Percentiles rank a stretch among this genome's conserved stretches.
Evolutionary conservation across 2,329 filamentous ascomycete species (phyloP).

Genomic region (Colletotrichum tofieldiae): DNA sequence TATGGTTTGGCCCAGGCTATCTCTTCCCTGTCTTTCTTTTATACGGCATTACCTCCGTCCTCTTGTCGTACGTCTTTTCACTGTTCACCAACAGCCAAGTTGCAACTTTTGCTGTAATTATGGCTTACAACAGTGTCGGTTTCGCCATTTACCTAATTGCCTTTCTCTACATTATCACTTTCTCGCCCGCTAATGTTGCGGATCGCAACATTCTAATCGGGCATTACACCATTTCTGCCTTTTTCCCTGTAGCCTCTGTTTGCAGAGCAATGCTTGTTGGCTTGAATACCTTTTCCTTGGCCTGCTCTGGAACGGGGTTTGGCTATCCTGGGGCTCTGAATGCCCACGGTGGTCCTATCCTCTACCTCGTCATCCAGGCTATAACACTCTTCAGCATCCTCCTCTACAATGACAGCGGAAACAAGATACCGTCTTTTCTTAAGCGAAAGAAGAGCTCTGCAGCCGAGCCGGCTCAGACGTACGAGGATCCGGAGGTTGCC

Average conservation of each 20-base stretch:
- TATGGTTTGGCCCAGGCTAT: conserved; percentile 86
- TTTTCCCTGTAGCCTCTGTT: conserved; percentile 84
- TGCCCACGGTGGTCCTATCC: conserved; percentile 86
- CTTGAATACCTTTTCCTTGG: conserved; percentile 86
- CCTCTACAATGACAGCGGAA: conserved; percentile 86
- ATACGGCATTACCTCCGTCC: conserved; percentile 83
- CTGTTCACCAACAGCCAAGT: conserved; percentile 85
- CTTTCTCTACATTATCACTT: conserved; percentile 71
- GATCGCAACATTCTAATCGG: conserved; percentile 76
- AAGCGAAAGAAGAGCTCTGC: conserved; percentile 56
- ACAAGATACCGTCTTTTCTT: conserved; percentile 47
- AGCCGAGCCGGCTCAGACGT: conserved; percentile 48
- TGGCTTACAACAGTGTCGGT: conserved; percentile 80
- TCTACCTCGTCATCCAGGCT: conserved; percentile 85
- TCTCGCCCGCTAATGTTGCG: conserved; percentile 69
- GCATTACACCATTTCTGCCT: conserved; percentile 80
- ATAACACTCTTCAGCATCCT: conserved; percentile 80
- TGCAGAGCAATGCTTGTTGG: conserved; percentile 81
- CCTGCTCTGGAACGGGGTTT: conserved; percentile 77
- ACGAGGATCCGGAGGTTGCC: conserved; percentile 72
- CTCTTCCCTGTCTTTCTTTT: conserved; percentile 77
- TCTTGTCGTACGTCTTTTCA: conserved; percentile 86
- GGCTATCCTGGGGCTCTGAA: conserved; percentile 79
- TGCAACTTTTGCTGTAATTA: conserved; percentile 86
- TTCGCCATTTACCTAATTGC: conserved; percentile 81